Base-by-base conservation (phyloP, 768 basidiomycete genomes). In the Lentinula detonsa region DNA sequence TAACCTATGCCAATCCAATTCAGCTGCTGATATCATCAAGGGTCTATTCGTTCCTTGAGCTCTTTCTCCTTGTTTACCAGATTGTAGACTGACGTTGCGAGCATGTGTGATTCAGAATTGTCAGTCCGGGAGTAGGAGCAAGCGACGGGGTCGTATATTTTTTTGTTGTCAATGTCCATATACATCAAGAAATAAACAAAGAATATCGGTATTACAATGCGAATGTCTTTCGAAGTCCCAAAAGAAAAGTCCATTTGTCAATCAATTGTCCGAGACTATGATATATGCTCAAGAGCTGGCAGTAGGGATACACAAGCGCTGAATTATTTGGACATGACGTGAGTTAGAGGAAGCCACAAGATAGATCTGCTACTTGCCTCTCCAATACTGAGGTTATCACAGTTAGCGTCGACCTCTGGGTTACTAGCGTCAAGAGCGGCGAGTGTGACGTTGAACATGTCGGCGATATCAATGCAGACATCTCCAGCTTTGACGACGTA, bases 11-110 rank as follows among this genome's bases (percentile, higher is more conserved):
- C 21, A n/a, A 57, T 28, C 18, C 21, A n/a, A 57, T 28, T 28
- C 31, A 46, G 57, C 57, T 28, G 57, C 57, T 6, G 57, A 46
- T 33, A 57, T 57, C 28, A 57, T 57, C 34, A 55, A 55, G 37
- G 39, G 53, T 18, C 9, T 23, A 9, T 55, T 28, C 7, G n/a
- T 55, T 15, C 37, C 37, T 10, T 55, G 23, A 40, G 40, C 3
- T 28, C 28, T 28, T 4, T 4, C 28, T 28, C 28, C 28, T 28
- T 28, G 28, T 28, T 3, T 28, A 28, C 3, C 28, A 4, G 0
- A 28, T 28, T 28, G 28, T 28, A 4, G 28, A 28, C 28, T 28
- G 28, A 28, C 3, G 28, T 28, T 28, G 28, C 28, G 28, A 28
- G 28, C 28, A 28, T 28, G 28, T 28, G 3, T 28, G 2, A 28